phyloP scores from a whole-genome alignment of 1,284 basidiomycete genomes.

The Trichosporon inkin region DNA sequence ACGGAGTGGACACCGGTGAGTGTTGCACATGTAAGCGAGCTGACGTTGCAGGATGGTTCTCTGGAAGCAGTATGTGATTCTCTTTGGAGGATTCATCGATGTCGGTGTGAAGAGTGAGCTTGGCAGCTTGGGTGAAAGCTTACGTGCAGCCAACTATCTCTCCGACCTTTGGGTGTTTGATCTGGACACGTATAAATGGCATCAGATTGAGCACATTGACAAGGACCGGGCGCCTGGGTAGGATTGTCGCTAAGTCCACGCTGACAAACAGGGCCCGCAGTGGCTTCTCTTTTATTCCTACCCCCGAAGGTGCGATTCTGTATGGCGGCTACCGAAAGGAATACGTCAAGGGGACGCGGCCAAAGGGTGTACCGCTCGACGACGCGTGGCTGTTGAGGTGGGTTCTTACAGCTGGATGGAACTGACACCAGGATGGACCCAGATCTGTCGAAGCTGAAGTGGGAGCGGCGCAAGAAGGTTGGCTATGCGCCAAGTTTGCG shows the following conservation, averaged over 20 bases:
- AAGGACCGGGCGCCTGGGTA: conserved; percentile 61
- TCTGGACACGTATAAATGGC: conserved; percentile 82
- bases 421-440: conserved; percentile 46
- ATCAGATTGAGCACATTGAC: conserved; percentile 68
- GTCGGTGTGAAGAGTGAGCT: conserved; percentile 66
- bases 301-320: conserved; percentile 72
- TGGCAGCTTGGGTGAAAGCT: background rate
- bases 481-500: conserved; percentile 69
- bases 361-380: conserved; percentile 79
- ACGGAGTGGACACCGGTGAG: conserved; percentile 74
- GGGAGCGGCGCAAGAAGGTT: conserved; percentile 77
- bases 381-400: conserved; percentile 88
- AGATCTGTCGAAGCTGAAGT: conserved; percentile 63
- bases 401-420: conserved; percentile 19
- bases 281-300: conserved; percentile 82
- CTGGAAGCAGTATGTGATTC: conserved; percentile 81
- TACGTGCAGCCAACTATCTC: conserved; percentile 65
- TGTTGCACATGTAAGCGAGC: background rate
- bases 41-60: conserved; percentile 66
- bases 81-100: conserved; percentile 85
- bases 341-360: conserved; percentile 79
- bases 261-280: conserved; percentile 61
- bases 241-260: background rate
- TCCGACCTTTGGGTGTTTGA: conserved; percentile 88
- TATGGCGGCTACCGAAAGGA: conserved; percentile 94